Percentiles rank a stretch among this genome's conserved stretches.
These are phyloP conservation scores for Marsdenia floribunda DNA, from an alignment of 257 asterid genomes.

Conservation along the genomic window DNA sequence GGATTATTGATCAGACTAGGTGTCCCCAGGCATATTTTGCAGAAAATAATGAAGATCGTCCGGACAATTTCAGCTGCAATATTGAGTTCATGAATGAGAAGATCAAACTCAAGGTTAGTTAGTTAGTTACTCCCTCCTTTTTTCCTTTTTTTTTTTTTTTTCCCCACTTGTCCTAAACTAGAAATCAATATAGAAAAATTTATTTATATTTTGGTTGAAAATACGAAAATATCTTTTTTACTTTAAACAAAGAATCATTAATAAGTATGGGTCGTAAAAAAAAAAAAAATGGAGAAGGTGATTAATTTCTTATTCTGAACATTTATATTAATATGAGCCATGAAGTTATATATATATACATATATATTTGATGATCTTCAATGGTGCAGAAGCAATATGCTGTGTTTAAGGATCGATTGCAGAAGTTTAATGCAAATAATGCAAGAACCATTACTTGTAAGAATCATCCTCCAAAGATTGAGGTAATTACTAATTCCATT, in stretches of 20 bases:
- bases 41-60: conserved; percentile 3
- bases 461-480: conserved; percentile 35
- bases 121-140: not conserved
- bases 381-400: conserved; percentile 33
- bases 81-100: conserved; percentile 31
- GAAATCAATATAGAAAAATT: no score
- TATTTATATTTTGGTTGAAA: no score
- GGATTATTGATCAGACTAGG: conserved; percentile 24
- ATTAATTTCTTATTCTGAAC: no score
- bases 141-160: no score
- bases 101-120: conserved; percentile 34
- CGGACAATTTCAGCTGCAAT: conserved; percentile 1
- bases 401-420: conserved; percentile 32
- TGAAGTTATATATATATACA: no score
- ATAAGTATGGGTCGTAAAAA: no score
- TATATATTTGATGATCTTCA: not conserved
- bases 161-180: no score
- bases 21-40: conserved; percentile 51
- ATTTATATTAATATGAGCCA: no score
- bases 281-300: no score
- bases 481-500: conserved; percentile 26
- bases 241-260: no score
- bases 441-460: conserved; percentile 17
- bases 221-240: no score
- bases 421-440: conserved; percentile 18